Evolutionary conservation across 192 early-diverging fungal species (phyloP).

Genomic region (Glomus cerebriforme): DNA sequence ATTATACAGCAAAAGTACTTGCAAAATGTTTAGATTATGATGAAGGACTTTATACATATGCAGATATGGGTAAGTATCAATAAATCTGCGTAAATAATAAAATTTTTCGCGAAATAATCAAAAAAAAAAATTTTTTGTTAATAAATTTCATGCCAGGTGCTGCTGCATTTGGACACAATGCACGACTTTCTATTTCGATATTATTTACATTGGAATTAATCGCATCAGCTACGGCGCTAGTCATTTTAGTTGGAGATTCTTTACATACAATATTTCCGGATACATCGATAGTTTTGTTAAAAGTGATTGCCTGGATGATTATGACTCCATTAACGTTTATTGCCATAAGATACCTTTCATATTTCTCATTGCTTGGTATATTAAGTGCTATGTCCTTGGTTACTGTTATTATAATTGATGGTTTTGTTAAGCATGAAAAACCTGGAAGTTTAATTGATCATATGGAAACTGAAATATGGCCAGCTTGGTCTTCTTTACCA

Average conservation of each 20-base stretch:
- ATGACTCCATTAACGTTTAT: conserved; percentile 60
- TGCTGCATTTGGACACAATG: conserved; percentile 40
- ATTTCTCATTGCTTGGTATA: conserved; percentile 60
- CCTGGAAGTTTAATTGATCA: conserved; percentile 63
- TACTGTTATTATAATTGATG: conserved; percentile 58
- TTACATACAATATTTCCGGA: conserved; percentile 40
- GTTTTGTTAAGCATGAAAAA: conserved; percentile 42
- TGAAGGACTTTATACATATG: conserved; percentile 42
- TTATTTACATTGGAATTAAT: conserved; percentile 46
- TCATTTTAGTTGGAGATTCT: conserved; percentile 44
- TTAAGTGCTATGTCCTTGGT: conserved; percentile 54
- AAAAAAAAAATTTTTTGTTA: not conserved
- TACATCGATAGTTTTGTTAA: conserved; percentile 41
- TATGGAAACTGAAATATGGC: conserved; percentile 48
- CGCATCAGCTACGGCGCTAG: conserved; percentile 44
- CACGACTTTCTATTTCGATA: conserved; percentile 34
- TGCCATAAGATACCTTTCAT: conserved; percentile 52
- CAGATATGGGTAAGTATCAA: conserved; percentile 41
- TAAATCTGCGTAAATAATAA: not conserved
- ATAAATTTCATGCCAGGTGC: conserved; percentile 38
- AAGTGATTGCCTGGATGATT: conserved; percentile 48
- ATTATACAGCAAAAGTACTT: conserved; percentile 63
- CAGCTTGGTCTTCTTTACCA: conserved; percentile 41
- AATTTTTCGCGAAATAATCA: not conserved
- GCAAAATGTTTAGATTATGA: conserved; percentile 50